Base-by-base conservation (phyloP, 1,284 basidiomycete species). In the Rhizopogon parksii region DNA sequence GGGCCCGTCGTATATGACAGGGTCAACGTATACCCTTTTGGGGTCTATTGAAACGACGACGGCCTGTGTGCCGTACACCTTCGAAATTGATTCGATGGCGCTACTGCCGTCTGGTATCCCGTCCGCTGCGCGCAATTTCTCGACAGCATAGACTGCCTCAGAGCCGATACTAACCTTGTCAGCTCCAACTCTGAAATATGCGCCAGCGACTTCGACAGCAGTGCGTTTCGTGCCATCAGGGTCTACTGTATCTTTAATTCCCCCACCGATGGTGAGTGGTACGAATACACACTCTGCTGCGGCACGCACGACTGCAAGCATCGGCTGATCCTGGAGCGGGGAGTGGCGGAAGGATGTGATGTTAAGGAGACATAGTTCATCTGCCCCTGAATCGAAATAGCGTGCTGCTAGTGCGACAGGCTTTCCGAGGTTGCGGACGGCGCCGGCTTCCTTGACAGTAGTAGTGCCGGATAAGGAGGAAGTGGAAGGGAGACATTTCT, bases 301-400 rank as follows among this genome's bases (percentile, higher is more conserved):
- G 0, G 85, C 83, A 50, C 89, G 85, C 47, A 99, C 91, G 60
- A 99, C 89, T 40, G 91, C 87, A 50, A 99, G 82, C 96, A 99
- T 99, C 0, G 96, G 96, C 70, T 99, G 96, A 70, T 99, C 96
- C 49, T 79, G 84, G 38, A 99, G 77, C 0, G 96, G 94, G 6
- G 92, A 97, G 58, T 91, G 88, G 54, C 96, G 90, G 83, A 99
- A 99, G 50, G 95, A 97, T 6, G 96, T 99, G 75, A 99, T 99
- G 73, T 99, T 99, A 66, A 99, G 85, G 60, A 99, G 86, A 62
- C 92, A 95, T 46, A 99, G 78, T 71, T 99, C 96, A 71, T 99
- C 96, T 42, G 96, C 96, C 32, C 95, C 95, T 43, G 85, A 82
- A 14, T 75, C 70, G 71, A 89, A 98, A 73, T 99, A 99, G 54